A percentile compares a stretch with the other conserved stretches of the same genome.
Conservation (phyloP, 2,329 filamentous ascomycete genomes). For the Colletotrichum neosansevieriae region DNA sequence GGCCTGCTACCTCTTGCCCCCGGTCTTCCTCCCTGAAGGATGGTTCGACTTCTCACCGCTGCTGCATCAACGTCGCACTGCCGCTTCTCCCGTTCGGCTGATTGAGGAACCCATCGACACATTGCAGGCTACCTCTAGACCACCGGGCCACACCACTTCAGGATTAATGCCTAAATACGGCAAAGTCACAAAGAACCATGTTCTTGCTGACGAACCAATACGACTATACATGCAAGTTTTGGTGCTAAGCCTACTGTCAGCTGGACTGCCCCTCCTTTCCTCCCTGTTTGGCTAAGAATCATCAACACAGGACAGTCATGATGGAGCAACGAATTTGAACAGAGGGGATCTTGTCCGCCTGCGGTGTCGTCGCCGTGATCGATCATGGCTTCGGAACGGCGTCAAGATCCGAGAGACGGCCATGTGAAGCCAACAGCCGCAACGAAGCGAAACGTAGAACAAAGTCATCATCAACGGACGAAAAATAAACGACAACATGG, state of each 20-base stretch:
- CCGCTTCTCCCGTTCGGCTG: not conserved
- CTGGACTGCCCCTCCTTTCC: not conserved
- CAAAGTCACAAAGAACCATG: no score
- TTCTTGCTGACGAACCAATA: no score
- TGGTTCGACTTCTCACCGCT: constrained; percentile 4
- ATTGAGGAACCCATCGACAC: not conserved
- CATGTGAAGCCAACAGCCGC: constrained; percentile 10
- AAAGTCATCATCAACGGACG: constrained; percentile 14
- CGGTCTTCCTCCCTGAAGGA: not conserved
- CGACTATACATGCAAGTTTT: no score
- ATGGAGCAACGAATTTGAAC: no score
- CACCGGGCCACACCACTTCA: not conserved
- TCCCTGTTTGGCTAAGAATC: no score
- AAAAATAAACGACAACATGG: constrained; percentile 21
- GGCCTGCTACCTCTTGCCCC: no score
- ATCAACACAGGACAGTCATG: no score
- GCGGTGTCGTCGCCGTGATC: not conserved
- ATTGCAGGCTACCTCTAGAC: no score
- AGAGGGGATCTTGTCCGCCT: no score
- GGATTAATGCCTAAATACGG: not conserved
- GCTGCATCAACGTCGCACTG: no score
- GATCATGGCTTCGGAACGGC: not conserved
- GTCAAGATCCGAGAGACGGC: not conserved
- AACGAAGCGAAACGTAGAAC: not conserved
- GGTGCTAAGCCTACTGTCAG: not conserved